Base-by-base conservation (phyloP, 352 stramenopile genomes). In the Pilasporangium apinafurcum region DNA sequence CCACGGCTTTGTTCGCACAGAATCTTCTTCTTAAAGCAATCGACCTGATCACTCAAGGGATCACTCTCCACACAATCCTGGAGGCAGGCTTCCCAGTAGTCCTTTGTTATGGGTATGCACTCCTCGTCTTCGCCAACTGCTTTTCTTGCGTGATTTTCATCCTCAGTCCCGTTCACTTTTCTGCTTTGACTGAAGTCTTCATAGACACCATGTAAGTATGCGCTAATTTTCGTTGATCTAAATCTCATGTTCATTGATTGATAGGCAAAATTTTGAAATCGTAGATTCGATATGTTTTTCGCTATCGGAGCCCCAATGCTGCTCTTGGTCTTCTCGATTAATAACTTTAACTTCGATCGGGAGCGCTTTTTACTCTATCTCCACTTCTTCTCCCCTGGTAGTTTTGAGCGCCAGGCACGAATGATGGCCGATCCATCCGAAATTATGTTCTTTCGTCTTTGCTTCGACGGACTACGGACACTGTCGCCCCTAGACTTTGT, bases 201-300 rank as follows among this genome's bases (percentile, higher is more conserved):
- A 16, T 66, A 13, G 64, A 75, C 33, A 55, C 48, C 8, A 37
- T 52, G 64, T 75, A 68, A 39, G 64, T 48, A 4, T 14, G 4
- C 20, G 7, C 13, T 13, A n/a, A 12, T 25, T 16, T 18, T 6
- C 25, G 13, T 6, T 26, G 4, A 13, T 17, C 9, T 25, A 34
- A 44, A 22, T 31, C 8, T 35, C 8, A 17, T 17, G 17, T 29
- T n/a, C 12, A 41, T n/a, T 28, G 37, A 8, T 37, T 37, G 12
- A 20, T 20, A 49, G 20, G 41, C 21, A 9, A 20, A 6, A 18
- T 0, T 12, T n/a, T 20, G 47, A 2, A 26, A 18, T 30, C 26
- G 12, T 31, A 76, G 65, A 3, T 72, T 72, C 26, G 65, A 67
- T 18, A 21, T 76, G 35, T 37, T 65, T 26, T 53, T 56, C 14